Conservation (phyloP, 768 basidiomycete species). For the Leccinum subtestaceum region DNA sequence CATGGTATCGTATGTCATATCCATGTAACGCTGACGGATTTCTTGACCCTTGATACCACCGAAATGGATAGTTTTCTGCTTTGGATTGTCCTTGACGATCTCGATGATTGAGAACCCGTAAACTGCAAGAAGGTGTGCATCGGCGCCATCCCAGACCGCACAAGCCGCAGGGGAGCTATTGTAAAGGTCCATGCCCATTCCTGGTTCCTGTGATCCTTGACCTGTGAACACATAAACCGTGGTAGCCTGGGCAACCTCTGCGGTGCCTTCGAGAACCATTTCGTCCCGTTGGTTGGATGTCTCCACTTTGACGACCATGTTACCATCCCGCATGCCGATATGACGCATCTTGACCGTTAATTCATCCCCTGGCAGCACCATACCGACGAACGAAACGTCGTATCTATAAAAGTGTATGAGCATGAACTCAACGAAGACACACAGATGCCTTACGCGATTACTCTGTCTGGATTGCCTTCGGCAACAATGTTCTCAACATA, state of each 20-base stretch:
- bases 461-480: constrained; percentile 88
- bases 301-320: constrained; percentile 87
- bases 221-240: constrained; percentile 98
- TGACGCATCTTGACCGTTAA: constrained; percentile 86
- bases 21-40: constrained; percentile 99
- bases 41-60: constrained; percentile 99
- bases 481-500: constrained; percentile 94
- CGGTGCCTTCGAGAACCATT: constrained; percentile 89
- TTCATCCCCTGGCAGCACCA: constrained; percentile 91
- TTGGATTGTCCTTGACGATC: constrained; percentile 98
- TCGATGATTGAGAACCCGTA: constrained; percentile 99
- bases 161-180: constrained; percentile 88
- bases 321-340: constrained; percentile 87
- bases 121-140: constrained; percentile 87
- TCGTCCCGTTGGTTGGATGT: constrained; percentile 83
- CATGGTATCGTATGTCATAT: constrained; percentile 96
- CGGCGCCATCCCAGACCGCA: constrained; percentile 96
- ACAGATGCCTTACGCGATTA: constrained; percentile 63
- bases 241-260: constrained; percentile 88
- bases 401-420: constrained; percentile 50
- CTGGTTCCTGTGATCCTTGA: constrained; percentile 95
- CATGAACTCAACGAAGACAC: not conserved
- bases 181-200: constrained; percentile 99
- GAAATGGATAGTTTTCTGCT: constrained; percentile 97
- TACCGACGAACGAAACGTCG: constrained; percentile 92